These are phyloP conservation scores for Beta macrorhiza DNA, from an alignment of 179 eudicot species.

Conservation along the genomic window DNA sequence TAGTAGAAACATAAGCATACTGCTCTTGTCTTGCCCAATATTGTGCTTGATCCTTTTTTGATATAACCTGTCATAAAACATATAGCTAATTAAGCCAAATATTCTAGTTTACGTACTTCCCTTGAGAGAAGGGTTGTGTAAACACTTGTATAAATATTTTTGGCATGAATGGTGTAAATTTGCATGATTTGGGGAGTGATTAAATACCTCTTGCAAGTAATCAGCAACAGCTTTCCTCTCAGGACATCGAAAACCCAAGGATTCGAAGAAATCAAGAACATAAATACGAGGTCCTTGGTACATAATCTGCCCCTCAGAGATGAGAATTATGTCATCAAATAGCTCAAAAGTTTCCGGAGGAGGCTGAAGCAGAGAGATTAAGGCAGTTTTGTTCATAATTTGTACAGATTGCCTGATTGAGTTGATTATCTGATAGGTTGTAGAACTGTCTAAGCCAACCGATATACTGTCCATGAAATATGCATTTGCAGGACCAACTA, in stretches of 20 bases:
- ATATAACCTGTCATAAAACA: conserved; percentile 28
- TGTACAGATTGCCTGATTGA: conserved; percentile 39
- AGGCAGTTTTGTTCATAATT: conserved; percentile 34
- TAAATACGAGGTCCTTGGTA: conserved; percentile 37
- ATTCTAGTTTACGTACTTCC: neutral
- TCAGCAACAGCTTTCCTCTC: conserved; percentile 39
- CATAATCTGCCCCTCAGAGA: conserved; percentile 33
- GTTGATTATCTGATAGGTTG: conserved; percentile 38
- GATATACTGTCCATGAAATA: conserved; percentile 39
- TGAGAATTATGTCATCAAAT: conserved; percentile 36
- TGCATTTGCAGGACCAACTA: conserved; percentile 39
- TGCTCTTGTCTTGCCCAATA: conserved; percentile 30
- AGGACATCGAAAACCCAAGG: conserved; percentile 36
- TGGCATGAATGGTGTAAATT: neutral
- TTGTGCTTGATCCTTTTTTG: conserved; percentile 37
- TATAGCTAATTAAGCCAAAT: neutral
- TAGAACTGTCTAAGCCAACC: conserved; percentile 37
- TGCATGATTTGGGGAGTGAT: neutral
- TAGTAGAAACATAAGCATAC: conserved; percentile 26
- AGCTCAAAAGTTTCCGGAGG: conserved; percentile 36
- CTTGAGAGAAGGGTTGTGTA: no score
- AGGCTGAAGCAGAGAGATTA: conserved; percentile 38
- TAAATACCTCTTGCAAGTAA: conserved; percentile 35
- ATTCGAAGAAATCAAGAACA: conserved; percentile 33
- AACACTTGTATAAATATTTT: neutral